Evolutionary conservation across 768 basidiomycete genomes (phyloP).

Genomic region (Podaxis pistillaris): DNA sequence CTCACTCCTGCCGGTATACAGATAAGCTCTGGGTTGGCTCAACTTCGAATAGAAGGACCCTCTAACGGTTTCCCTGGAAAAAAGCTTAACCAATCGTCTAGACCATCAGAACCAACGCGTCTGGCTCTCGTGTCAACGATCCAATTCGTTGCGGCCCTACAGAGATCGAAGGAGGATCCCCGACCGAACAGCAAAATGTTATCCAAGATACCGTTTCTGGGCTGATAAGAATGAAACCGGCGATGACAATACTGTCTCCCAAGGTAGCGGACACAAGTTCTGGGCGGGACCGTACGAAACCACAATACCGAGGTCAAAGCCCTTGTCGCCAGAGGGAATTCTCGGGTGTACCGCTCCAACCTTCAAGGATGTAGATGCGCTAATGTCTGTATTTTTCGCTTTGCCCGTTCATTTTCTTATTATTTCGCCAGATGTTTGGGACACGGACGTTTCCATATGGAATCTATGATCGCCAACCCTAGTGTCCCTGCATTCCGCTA

Average conservation of each 20-base stretch:
- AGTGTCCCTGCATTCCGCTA: slow-evolving; percentile 93
- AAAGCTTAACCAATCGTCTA: slow-evolving; percentile 52
- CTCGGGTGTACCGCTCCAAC: slow-evolving; percentile 94
- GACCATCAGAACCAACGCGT: slow-evolving; percentile 48
- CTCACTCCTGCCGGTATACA: slow-evolving; percentile 40
- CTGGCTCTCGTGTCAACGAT: slow-evolving; percentile 96
- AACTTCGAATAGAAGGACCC: slow-evolving; percentile 63
- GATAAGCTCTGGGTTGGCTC: slow-evolving; percentile 44
- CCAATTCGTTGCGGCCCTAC: slow-evolving; percentile 93
- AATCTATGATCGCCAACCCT: slow-evolving; percentile 99
- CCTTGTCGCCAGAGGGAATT: slow-evolving; percentile 95
- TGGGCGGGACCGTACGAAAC: slow-evolving; percentile 72
- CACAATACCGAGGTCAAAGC: slow-evolving; percentile 82
- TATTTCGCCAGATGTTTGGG: slow-evolving; percentile 67
- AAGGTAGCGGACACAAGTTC: slow-evolving; percentile 21
- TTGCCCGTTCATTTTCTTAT: slow-evolving; percentile 2
- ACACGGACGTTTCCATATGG: slow-evolving; percentile 88
- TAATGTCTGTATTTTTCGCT: slow-evolving; percentile 65
- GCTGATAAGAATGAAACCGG: slow-evolving; percentile 14
- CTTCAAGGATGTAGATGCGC: slow-evolving; percentile 74
- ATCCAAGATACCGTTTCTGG: slow-evolving; percentile 15
- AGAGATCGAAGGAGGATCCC: slow-evolving; percentile 83
- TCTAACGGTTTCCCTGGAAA: slow-evolving; percentile 1
- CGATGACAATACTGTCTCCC: slow-evolving; percentile 7
- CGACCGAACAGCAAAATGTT: slow-evolving; percentile 30